Conservation (phyloP, 306 rosid species). For the Fragaria vesca region DNA sequence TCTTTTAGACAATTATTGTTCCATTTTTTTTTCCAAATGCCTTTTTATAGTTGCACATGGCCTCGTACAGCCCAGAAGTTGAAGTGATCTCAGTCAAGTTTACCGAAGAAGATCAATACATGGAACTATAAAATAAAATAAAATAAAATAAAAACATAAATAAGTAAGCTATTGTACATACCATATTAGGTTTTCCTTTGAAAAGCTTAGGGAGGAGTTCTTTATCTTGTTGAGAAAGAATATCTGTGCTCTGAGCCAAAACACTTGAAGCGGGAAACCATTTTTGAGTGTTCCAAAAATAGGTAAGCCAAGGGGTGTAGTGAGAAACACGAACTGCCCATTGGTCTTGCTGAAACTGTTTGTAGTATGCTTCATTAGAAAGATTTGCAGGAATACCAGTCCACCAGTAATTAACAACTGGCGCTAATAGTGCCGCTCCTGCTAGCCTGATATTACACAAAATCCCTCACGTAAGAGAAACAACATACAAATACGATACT, state of each 20-base stretch:
- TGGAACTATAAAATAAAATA: neutral
- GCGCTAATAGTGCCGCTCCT: conserved; percentile 72
- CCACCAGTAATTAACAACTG: conserved; percentile 86
- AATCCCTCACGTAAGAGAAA: conserved; percentile 14
- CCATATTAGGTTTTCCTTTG: conserved; percentile 23
- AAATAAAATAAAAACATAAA: neutral
- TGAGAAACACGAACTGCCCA: conserved; percentile 77
- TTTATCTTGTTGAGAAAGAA: conserved; percentile 45
- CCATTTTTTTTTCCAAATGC: neutral
- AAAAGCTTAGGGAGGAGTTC: conserved; percentile 22
- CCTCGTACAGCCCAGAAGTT: neutral
- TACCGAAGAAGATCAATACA: neutral
- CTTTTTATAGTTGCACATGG: neutral
- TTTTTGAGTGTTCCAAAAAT: conserved; percentile 90
- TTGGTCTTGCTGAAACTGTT: conserved; percentile 46
- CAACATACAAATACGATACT: neutral
- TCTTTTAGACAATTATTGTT: neutral
- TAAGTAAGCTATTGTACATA: conserved; percentile 14
- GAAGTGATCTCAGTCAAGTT: neutral
- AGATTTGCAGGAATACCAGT: conserved; percentile 67
- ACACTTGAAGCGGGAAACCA: conserved; percentile 59
- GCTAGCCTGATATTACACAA: conserved; percentile 54
- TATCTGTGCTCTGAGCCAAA: conserved; percentile 14
- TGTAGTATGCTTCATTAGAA: conserved; percentile 46
- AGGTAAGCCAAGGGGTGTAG: conserved; percentile 77